phyloP scores from a whole-genome alignment of 2,329 filamentous ascomycete species.

The Calonectria leucothoes region DNA sequence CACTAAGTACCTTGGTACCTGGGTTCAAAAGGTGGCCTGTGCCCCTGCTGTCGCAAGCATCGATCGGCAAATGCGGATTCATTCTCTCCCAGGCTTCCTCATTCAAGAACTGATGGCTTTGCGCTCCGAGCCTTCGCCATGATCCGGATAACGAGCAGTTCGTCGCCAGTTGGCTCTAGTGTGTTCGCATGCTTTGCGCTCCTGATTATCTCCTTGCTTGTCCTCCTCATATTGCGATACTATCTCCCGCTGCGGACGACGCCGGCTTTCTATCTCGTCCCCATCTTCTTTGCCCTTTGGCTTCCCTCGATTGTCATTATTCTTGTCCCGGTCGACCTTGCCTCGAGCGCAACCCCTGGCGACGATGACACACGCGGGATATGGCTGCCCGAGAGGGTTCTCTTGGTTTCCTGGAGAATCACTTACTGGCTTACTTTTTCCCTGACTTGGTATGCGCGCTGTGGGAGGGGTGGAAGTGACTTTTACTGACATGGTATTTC shows the following conservation, averaged over 20 bases:
- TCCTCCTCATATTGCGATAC: constrained; percentile 86
- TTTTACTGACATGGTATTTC: constrained; percentile 29
- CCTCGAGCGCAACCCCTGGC: constrained; percentile 81
- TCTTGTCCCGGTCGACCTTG: constrained; percentile 94
- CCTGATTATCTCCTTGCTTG: constrained; percentile 77
- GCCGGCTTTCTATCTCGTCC: constrained; percentile 88
- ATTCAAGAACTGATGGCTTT: constrained; percentile 43
- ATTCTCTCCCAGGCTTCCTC: constrained; percentile 31
- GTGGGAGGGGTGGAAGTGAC: neutral
- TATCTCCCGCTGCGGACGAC: constrained; percentile 93
- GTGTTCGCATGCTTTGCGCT: constrained; percentile 82
- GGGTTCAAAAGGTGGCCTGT: constrained; percentile 31
- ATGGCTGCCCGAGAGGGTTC: constrained; percentile 82
- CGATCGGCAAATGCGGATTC: constrained; percentile 25
- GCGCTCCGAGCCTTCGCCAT: constrained; percentile 52
- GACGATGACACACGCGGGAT: constrained; percentile 81
- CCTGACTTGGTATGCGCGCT: constrained; percentile 80
- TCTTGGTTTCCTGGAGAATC: constrained; percentile 93
- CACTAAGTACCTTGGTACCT: constrained; percentile 4
- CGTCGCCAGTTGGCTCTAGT: constrained; percentile 80
- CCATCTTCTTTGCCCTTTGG: constrained; percentile 95
- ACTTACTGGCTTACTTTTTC: constrained; percentile 97
- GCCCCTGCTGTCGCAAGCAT: constrained; percentile 37
- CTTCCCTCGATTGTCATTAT: constrained; percentile 92
- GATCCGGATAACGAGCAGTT: constrained; percentile 62